Conservation (phyloP, 2,329 filamentous ascomycete species). For the Rhexocercosporidium sp. region DNA sequence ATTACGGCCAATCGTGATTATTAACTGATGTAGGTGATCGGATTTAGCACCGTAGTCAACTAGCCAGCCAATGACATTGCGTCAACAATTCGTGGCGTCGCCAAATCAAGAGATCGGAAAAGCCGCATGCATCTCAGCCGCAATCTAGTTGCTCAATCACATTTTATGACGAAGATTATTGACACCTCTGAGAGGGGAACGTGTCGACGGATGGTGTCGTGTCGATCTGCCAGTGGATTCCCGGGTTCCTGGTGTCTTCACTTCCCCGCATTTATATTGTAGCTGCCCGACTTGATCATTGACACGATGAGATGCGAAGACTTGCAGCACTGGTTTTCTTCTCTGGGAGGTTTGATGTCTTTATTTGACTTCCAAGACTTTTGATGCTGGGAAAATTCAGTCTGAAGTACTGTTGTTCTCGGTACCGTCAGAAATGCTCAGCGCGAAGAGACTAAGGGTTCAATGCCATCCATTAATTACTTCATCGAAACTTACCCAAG, state of each 20-base stretch:
- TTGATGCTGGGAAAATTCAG: no score
- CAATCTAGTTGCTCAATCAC: neutral
- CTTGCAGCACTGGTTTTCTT: neutral
- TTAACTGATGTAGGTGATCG: neutral
- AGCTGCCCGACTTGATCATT: neutral
- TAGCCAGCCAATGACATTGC: neutral
- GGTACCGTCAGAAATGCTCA: neutral
- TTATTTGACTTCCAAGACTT: no score
- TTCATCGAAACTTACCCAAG: neutral
- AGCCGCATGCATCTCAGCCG: constrained; percentile 1
- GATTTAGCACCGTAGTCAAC: neutral
- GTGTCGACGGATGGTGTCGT: neutral
- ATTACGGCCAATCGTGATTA: no score
- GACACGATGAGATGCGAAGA: neutral
- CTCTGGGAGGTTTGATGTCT: neutral
- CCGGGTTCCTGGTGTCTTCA: constrained; percentile 1
- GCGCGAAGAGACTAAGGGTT: neutral
- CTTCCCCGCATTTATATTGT: constrained; percentile 3
- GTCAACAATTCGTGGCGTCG: neutral
- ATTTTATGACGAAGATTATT: neutral
- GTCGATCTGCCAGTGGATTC: neutral
- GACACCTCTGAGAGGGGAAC: neutral
- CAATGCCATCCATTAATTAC: neutral
- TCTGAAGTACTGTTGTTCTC: neutral
- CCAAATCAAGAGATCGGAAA: neutral